phyloP scores from a whole-genome alignment of 2,329 filamentous ascomycete species.

The Myrmaecium sp. region DNA sequence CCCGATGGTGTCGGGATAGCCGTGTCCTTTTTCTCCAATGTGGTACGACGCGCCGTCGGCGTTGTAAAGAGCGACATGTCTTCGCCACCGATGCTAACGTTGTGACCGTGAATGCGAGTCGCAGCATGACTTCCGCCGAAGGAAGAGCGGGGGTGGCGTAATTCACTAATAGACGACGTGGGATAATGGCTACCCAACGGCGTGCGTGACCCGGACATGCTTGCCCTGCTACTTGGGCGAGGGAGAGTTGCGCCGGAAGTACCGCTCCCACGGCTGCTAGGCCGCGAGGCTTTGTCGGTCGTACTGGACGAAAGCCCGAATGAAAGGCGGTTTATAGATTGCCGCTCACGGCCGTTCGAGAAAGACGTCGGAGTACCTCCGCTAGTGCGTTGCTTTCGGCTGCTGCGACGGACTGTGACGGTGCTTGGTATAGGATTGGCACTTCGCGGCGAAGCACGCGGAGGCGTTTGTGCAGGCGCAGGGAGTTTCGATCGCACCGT shows the following conservation, averaged over 20 bases:
- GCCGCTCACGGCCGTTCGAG: slow-evolving; percentile 8
- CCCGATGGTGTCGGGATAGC: slow-evolving; percentile 32
- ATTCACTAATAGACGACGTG: slow-evolving; percentile 28
- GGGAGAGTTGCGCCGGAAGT: slow-evolving; percentile 12
- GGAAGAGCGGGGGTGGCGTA: slow-evolving; percentile 48
- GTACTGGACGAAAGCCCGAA: too few species aligned
- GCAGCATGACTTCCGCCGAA: slow-evolving; percentile 39
- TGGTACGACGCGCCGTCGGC: slow-evolving; percentile 27
- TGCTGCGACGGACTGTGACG: slow-evolving; percentile 36
- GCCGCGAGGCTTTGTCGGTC: slow-evolving; percentile 8
- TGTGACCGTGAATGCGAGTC: slow-evolving; percentile 15
- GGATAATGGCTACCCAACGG: slow-evolving; percentile 43
- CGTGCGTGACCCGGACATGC: slow-evolving; percentile 42
- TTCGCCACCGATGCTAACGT: slow-evolving; percentile 17
- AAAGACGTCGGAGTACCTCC: slow-evolving; percentile 31
- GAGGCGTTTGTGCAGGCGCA: slow-evolving; percentile 60
- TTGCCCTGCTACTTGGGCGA: slow-evolving; percentile 49
- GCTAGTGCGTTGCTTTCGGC: slow-evolving; percentile 47
- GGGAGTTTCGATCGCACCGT: slow-evolving; percentile 83
- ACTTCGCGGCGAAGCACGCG: slow-evolving; percentile 58
- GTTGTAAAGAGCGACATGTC: slow-evolving; percentile 20
- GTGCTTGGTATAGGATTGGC: slow-evolving; percentile 30
- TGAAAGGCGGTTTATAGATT: slow-evolving; percentile 29
- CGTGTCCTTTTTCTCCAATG: slow-evolving; percentile 24
- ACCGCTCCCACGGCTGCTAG: slow-evolving; percentile 10